These are phyloP conservation scores for Tephrocybe sp. DNA, from an alignment of 768 basidiomycete species.

Conservation along the genomic window DNA sequence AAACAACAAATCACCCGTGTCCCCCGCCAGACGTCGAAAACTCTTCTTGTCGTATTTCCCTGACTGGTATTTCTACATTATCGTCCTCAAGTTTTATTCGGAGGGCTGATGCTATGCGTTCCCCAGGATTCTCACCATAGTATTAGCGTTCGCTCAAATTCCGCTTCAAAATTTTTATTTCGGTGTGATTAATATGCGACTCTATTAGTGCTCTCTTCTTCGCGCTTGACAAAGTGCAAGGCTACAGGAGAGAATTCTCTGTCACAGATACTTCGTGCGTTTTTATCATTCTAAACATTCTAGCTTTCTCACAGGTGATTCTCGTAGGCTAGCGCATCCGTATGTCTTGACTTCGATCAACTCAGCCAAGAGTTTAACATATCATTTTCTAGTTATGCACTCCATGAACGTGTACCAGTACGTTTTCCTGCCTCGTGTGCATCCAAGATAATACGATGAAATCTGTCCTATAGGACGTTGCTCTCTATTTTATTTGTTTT, in stretches of 20 bases:
- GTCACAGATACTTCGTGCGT: constrained; percentile 73
- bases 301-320: constrained; percentile 17
- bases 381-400: constrained; percentile 49
- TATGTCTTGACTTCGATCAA: constrained; percentile 21
- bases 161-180: background rate
- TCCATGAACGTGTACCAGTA: constrained; percentile 78
- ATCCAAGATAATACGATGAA: background rate
- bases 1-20: constrained; percentile 21
- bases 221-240: constrained; percentile 60
- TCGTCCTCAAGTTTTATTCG: background rate
- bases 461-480: constrained; percentile 33
- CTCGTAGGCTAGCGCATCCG: constrained; percentile 37
- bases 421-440: constrained; percentile 18
- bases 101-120: background rate
- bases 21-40: constrained; percentile 32
- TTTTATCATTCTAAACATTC: background rate
- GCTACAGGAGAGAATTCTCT: constrained; percentile 78
- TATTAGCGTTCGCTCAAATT: constrained; percentile 51
- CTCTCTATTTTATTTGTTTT: constrained; percentile 48
- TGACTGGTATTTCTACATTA: constrained; percentile 56
- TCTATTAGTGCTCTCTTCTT: constrained; percentile 54
- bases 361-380: background rate
- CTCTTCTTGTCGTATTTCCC: constrained; percentile 66
- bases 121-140: constrained; percentile 63
- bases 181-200: background rate